A percentile compares a stretch with the other conserved stretches of the same genome.
Evolutionary conservation across 2,329 filamentous ascomycete species (phyloP).

Genomic region (Fusarium dlaminii): DNA sequence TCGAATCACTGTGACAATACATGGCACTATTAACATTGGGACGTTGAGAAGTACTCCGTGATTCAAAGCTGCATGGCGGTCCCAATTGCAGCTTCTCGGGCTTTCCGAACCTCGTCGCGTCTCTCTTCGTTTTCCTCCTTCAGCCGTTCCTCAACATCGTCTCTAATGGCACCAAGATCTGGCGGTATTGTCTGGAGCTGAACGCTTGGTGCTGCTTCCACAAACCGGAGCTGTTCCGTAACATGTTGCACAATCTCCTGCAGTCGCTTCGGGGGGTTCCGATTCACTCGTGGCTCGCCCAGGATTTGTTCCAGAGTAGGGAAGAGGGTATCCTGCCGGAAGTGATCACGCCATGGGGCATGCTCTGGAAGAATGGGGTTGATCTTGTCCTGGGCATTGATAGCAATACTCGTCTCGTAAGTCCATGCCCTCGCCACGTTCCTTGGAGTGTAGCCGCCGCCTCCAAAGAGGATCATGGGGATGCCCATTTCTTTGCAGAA

Average conservation of each 20-base stretch:
- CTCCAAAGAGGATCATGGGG: slow-evolving; percentile 90
- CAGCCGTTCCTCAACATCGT: slow-evolving; percentile 74
- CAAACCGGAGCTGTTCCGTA: slow-evolving; percentile 85
- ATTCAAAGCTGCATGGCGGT: slow-evolving; percentile 62
- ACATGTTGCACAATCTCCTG: slow-evolving; percentile 80
- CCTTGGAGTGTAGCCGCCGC: slow-evolving; percentile 94
- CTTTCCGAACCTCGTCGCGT: slow-evolving; percentile 62
- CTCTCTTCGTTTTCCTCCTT: slow-evolving; percentile 71
- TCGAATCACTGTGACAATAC: slow-evolving; percentile 6
- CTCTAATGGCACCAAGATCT: slow-evolving; percentile 73
- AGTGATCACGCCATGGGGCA: slow-evolving; percentile 87
- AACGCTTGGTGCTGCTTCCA: slow-evolving; percentile 85
- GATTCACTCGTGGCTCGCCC: slow-evolving; percentile 76
- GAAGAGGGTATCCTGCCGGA: slow-evolving; percentile 87
- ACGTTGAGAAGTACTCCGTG: neutral
- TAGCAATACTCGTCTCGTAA: slow-evolving; percentile 92
- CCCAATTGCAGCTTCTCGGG: slow-evolving; percentile 67
- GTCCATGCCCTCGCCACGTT: slow-evolving; percentile 98
- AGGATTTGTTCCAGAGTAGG: slow-evolving; percentile 81
- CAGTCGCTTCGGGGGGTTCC: slow-evolving; percentile 80
- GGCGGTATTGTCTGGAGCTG: slow-evolving; percentile 84
- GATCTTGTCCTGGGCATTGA: slow-evolving; percentile 77
- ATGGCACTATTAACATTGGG: neutral
- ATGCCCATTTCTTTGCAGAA: slow-evolving; percentile 85
- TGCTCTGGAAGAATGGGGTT: slow-evolving; percentile 78